Evolutionary conservation across 2,329 filamentous ascomycete species (phyloP), one percentile per base, ranked within the genome.

Genomic region (Monosporascus ibericus): DNA sequence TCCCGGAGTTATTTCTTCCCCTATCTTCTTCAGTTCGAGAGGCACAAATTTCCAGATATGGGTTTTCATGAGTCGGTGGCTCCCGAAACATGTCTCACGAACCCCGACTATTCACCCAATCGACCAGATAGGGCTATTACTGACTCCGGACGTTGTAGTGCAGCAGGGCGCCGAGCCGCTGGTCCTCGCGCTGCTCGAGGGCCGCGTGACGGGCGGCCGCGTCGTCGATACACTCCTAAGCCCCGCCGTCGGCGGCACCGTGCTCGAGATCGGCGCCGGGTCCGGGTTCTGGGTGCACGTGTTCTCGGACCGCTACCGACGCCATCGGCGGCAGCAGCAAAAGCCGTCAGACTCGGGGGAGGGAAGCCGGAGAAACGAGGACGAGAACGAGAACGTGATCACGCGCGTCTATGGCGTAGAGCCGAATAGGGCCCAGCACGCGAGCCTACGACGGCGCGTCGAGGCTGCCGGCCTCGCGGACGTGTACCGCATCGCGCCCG

Each of bases 261-360:
- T 84, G 5, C 65, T 86, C 44, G 85, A 88, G 67, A 74, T 87
- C 50, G 84, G 84, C 3, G 77, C 84, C 1, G 85, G 81, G 3
- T 74, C 68, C 2, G 84, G 84, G 3, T 72, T 82, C 65, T 86
- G 82, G 82, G 75, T 81, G 4, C 72, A 77, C 37, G 65, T 84
- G 18, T 81, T 84, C 42, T 48, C 55, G 1, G 42, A 58, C 27
- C 42, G 42, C 11, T 24, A 34, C n/a, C 24, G 27, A 22, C 7
- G 49, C 9, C 38, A 22, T 3, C 40, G 59, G 34, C 53, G 52
- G 34, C 50, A 20, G 36, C 50, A 24, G 36, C 34, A 44, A 38
- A 20, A 14, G n/a, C 36, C 18, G 55, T 55, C n/a, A 49, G 47
- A 42, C 47, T 17, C 17, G 38, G 49, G 18, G 44, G 22, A 44